A percentile compares a stretch with the other conserved stretches of the same genome.
Evolutionary conservation across 371 early-diverging fungal genomes (phyloP).

Genomic region (Capillidium rhysosporum): DNA sequence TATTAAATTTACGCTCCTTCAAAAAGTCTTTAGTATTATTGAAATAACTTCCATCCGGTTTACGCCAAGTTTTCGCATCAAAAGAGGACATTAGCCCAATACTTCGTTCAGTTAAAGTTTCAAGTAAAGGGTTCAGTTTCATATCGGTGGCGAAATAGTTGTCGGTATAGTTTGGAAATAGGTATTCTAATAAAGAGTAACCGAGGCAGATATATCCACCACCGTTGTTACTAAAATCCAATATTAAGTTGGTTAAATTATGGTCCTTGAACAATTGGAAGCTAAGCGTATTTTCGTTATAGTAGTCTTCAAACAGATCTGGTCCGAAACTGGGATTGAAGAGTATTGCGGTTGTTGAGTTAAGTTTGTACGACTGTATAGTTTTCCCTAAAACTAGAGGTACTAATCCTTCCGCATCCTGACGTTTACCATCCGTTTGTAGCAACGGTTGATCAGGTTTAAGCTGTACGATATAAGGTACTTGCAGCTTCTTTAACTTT

Average conservation of each 20-base stretch:
- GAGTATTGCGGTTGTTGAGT: not conserved
- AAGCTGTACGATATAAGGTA: not conserved
- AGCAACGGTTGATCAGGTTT: not conserved
- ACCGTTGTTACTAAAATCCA: conserved; percentile 16
- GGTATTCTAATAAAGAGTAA: conserved; percentile 14
- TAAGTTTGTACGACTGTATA: not conserved
- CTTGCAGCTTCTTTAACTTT: not conserved
- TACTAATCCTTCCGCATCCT: not conserved
- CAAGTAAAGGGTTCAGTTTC: not conserved
- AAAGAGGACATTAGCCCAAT: not conserved
- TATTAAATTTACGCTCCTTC: not conserved
- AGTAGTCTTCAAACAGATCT: not conserved
- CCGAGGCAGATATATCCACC: conserved; percentile 18
- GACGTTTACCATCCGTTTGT: no score
- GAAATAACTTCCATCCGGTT: not conserved
- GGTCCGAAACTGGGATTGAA: not conserved
- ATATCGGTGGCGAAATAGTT: not conserved
- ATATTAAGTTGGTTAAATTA: conserved; percentile 11
- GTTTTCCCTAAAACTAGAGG: not conserved
- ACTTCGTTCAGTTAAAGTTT: not conserved
- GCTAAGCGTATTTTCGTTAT: not conserved
- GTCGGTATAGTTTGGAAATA: conserved; percentile 9
- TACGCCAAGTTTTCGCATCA: not conserved
- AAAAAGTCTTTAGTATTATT: not conserved
- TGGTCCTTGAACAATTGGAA: conserved; percentile 11